Conservation (phyloP, 495 filamentous ascomycete genomes). For the Durotheca rogersii region DNA sequence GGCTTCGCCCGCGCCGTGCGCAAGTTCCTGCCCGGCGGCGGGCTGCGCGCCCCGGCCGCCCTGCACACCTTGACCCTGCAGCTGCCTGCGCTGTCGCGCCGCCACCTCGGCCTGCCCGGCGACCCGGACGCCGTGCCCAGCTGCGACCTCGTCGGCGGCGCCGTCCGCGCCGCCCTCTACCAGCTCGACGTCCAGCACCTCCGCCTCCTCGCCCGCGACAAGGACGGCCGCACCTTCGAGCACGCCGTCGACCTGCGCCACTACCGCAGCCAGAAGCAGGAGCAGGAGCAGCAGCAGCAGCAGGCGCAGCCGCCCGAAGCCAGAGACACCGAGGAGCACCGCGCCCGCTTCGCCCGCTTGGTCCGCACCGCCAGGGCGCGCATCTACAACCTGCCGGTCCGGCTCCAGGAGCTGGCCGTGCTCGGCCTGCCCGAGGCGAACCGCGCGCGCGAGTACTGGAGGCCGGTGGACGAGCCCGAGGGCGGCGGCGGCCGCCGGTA, state of each 20-base stretch:
- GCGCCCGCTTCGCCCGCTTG: not conserved
- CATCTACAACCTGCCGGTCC: constrained; percentile 9
- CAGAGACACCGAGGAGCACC: constrained; percentile 5
- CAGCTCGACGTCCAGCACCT: constrained; percentile 27
- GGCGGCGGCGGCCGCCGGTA: not conserved
- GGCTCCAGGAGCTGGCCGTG: constrained; percentile 4
- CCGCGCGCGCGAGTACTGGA: not conserved
- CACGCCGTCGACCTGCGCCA: constrained; percentile 16
- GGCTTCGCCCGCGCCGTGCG: constrained; percentile 14
- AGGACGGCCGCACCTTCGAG: constrained; percentile 17
- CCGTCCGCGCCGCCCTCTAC: constrained; percentile 20
- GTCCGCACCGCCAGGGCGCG: not conserved
- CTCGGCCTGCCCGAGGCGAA: constrained; percentile 1
- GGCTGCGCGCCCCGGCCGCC: constrained; percentile 23
- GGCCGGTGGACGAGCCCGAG: not conserved
- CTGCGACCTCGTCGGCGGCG: constrained; percentile 23
- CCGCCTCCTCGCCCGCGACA: constrained; percentile 26
- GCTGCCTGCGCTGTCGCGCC: constrained; percentile 10
- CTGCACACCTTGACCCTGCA: constrained; percentile 40
- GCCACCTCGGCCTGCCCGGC: constrained; percentile 2
- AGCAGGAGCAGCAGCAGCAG: constrained; percentile 6
- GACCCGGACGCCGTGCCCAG: constrained; percentile 12
- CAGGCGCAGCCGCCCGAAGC: not conserved
- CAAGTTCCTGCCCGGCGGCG: constrained; percentile 22
- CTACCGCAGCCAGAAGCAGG: constrained; percentile 13